Conservation (phyloP, 2,329 filamentous ascomycete species). For the Diaporthe longicolla region DNA sequence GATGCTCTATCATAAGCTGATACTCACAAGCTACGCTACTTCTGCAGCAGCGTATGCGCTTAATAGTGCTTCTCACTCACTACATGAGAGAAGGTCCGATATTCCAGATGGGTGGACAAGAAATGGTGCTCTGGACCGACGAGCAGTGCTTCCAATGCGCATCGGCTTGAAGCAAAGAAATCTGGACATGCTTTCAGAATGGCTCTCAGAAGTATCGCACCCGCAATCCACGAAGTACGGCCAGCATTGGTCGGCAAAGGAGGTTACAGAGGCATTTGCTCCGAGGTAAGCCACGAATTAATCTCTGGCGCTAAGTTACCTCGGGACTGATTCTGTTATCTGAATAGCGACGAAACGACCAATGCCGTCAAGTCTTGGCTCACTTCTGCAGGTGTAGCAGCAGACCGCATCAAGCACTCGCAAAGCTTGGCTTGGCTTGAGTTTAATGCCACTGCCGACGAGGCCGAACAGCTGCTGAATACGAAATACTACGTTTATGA, state of each 20-base stretch:
- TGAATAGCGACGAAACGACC: slow-evolving; percentile 36
- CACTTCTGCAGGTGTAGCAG: slow-evolving; percentile 36
- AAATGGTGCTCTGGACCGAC: slow-evolving; percentile 37
- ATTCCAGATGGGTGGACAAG: slow-evolving; percentile 39
- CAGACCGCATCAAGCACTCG: slow-evolving; percentile 38
- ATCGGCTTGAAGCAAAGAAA: slow-evolving; percentile 42
- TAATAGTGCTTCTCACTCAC: slow-evolving; percentile 15
- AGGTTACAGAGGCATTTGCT: slow-evolving; percentile 40
- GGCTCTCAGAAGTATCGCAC: slow-evolving; percentile 38
- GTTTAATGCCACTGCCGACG: slow-evolving; percentile 37
- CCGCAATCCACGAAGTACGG: slow-evolving; percentile 39
- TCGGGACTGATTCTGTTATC: neutral
- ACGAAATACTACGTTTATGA: slow-evolving; percentile 42
- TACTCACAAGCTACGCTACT: slow-evolving; percentile 18
- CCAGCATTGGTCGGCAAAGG: slow-evolving; percentile 40
- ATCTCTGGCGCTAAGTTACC: neutral
- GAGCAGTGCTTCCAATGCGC: slow-evolving; percentile 38
- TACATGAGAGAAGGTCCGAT: slow-evolving; percentile 38
- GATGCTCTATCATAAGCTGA: slow-evolving; percentile 22
- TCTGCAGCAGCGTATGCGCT: slow-evolving; percentile 24
- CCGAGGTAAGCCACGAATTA: slow-evolving; percentile 9
- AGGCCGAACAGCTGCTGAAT: slow-evolving; percentile 40
- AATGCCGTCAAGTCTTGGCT: slow-evolving; percentile 38
- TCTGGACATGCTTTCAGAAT: slow-evolving; percentile 35
- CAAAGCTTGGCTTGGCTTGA: slow-evolving; percentile 41